Percentiles rank a stretch among this genome's conserved stretches.
phyloP scores from a whole-genome alignment of 306 rosid genomes.

The Quercus parvula region DNA sequence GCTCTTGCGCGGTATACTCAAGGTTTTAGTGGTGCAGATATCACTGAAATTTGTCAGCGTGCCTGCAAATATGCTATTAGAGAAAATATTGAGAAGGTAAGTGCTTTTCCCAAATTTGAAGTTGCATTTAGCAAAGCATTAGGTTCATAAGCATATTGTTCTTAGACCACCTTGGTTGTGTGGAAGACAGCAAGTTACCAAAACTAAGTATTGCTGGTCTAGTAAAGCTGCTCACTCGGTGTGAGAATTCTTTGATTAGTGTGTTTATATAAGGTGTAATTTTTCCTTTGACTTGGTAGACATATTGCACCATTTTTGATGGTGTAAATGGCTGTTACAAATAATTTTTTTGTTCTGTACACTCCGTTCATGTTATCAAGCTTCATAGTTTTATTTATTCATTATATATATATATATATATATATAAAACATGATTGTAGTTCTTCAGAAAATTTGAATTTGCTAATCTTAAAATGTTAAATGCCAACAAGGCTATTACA shows the following conservation, averaged over 20 bases:
- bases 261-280: neutral
- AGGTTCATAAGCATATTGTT: neutral
- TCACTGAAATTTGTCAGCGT: slow-evolving; percentile 71
- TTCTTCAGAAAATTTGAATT: neutral
- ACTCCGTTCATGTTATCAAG: neutral
- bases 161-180: neutral
- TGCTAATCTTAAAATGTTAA: neutral
- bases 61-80: slow-evolving; percentile 74
- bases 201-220: neutral
- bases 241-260: neutral
- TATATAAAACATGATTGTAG: too few relatives aligned
- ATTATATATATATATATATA: too few relatives aligned
- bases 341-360: neutral
- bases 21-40: slow-evolving; percentile 72
- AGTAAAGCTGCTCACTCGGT: neutral
- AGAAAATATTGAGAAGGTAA: slow-evolving; percentile 67
- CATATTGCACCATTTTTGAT: too few relatives aligned
- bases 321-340: neutral
- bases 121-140: neutral
- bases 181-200: neutral
- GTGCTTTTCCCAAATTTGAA: neutral
- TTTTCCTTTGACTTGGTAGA: neutral
- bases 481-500: neutral
- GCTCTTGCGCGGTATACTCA: slow-evolving; percentile 54
- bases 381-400: too few relatives aligned